Conservation (phyloP, 2,329 filamentous ascomycete species). For the Alternaria sp. region DNA sequence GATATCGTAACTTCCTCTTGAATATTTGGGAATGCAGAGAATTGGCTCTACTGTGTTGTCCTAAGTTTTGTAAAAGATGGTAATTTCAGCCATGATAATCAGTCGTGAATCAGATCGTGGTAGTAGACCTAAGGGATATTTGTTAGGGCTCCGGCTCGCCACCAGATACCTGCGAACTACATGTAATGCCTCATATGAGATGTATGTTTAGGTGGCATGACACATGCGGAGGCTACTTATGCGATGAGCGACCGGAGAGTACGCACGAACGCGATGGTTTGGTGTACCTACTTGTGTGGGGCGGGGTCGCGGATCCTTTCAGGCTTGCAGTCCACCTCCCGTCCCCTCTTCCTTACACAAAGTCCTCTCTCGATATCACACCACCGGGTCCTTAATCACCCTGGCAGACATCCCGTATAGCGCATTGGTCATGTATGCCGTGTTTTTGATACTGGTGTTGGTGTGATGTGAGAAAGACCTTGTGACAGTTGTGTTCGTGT, state of each 20-base stretch:
- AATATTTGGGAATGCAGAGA: not conserved
- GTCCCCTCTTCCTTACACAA: not conserved
- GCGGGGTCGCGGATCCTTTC: not conserved
- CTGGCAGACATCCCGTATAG: not conserved
- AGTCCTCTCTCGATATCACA: not conserved
- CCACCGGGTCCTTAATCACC: not conserved
- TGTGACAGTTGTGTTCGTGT: not conserved
- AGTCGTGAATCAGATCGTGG: not conserved
- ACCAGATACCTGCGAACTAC: not conserved
- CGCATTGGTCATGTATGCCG: not conserved
- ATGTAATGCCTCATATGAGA: not conserved
- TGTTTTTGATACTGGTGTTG: not conserved
- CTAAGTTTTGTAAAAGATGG: not conserved
- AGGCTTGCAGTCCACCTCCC: not conserved
- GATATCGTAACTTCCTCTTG: not conserved
- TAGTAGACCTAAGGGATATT: not conserved
- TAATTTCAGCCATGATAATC: not conserved
- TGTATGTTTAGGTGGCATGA: not conserved
- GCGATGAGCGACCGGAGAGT: not conserved
- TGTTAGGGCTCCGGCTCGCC: not conserved
- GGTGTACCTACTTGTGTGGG: not conserved
- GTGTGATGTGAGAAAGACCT: not conserved
- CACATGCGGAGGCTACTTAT: not conserved
- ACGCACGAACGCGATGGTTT: not conserved
- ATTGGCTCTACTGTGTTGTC: not conserved